phyloP scores from a whole-genome alignment of 257 asterid species.

The Solanum microdontum region DNA sequence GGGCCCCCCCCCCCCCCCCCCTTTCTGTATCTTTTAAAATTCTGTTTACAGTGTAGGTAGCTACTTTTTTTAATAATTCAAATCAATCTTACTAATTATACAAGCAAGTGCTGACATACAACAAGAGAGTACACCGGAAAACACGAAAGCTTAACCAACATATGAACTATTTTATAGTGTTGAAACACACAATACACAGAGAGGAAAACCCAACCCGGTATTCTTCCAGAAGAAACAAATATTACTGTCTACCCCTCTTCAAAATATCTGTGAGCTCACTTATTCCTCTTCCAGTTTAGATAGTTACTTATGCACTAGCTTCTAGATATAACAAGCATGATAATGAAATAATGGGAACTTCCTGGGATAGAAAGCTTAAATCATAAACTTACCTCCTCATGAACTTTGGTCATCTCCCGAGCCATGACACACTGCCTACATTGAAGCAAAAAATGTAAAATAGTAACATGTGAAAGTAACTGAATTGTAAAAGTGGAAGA shows the following conservation, averaged over 20 bases:
- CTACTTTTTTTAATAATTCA: not conserved
- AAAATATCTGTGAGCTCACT: not conserved
- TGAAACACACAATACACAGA: not conserved
- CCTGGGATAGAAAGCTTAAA: not conserved
- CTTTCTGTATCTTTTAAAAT: not conserved
- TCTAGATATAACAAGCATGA: not conserved
- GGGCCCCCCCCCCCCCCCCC: not conserved
- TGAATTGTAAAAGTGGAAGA: not conserved
- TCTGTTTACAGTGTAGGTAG: not conserved
- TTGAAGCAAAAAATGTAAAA: constrained; percentile 5
- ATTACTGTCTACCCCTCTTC: not conserved
- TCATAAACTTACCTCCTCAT: constrained; percentile 55
- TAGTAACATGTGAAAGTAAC: not conserved
- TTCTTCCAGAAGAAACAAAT: not conserved
- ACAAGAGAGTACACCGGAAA: not conserved
- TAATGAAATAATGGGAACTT: not conserved
- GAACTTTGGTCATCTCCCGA: constrained; percentile 89
- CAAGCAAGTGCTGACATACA: not conserved
- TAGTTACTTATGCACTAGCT: not conserved
- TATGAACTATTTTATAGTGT: not conserved
- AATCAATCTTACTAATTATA: not conserved
- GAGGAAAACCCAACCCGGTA: not conserved
- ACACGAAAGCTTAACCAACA: not conserved
- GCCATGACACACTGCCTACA: constrained; percentile 90
- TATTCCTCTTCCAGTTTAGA: not conserved